phyloP scores from a whole-genome alignment of 306 rosid species.

The Betula pendula region DNA sequence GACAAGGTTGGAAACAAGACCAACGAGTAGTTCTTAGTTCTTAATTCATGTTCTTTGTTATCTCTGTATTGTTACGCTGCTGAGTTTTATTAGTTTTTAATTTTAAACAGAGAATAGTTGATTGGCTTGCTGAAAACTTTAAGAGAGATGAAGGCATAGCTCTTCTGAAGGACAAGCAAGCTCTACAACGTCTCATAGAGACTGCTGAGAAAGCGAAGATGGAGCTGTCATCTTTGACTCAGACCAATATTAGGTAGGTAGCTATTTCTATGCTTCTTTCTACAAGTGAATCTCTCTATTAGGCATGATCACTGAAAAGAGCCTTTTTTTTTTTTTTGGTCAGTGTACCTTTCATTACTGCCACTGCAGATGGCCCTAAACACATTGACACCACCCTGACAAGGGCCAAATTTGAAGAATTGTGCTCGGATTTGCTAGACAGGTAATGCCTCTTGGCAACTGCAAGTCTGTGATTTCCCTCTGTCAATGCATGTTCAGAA shows the following conservation, averaged over 20 bases:
- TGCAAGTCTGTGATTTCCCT: neutral
- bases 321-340: neutral
- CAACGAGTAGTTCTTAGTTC: neutral
- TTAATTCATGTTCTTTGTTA: neutral
- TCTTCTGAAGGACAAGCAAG: slow-evolving; percentile 88
- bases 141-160: slow-evolving; percentile 87
- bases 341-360: slow-evolving; percentile 94
- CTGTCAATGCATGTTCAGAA: neutral
- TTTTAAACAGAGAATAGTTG: slow-evolving; percentile 72
- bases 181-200: slow-evolving; percentile 94
- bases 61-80: neutral
- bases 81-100: neutral
- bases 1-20: slow-evolving; percentile 61
- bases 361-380: slow-evolving; percentile 92
- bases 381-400: slow-evolving; percentile 94
- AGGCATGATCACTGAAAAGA: neutral
- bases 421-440: slow-evolving; percentile 92
- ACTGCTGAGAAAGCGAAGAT: slow-evolving; percentile 96
- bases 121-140: slow-evolving; percentile 77
- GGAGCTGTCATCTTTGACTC: slow-evolving; percentile 92
- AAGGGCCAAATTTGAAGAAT: slow-evolving; percentile 86
- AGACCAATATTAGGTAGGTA: slow-evolving; percentile 73
- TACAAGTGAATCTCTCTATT: neutral
- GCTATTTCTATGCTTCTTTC: neutral
- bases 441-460: slow-evolving; percentile 47